Base-by-base conservation (phyloP, 2,329 filamentous ascomycete species). In the Phaeosphaeriaceae sp. region DNA sequence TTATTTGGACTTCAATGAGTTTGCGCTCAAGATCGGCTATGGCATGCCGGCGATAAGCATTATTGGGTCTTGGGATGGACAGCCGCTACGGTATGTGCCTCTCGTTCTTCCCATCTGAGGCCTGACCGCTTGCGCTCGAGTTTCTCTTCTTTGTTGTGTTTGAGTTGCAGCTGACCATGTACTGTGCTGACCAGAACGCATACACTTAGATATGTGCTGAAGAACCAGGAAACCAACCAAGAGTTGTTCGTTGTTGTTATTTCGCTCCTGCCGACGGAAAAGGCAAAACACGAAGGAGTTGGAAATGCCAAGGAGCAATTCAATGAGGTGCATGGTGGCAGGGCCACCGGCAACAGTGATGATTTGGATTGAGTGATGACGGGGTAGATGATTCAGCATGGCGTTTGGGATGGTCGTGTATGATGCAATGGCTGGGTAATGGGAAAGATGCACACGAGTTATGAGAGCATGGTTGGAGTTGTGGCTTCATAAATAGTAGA, bases 121-220 rank as follows among this genome's bases (percentile, higher is more conserved):
- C n/a, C n/a, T n/a, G n/a, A n/a, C n/a, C n/a, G n/a, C n/a, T n/a
- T n/a, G n/a, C n/a, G 70, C 69, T 9, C 54, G 76, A 18, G 73
- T 71, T 20, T 70, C 73, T 1, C 45, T 53, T 36, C 33, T n/a
- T n/a, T 32, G 74, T 36, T 72, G 33, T 46, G 29, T 33, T 37
- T 34, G 46, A 34, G 12, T 37, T 18, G 52, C 38, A 37, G 52
- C 57, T 60, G 52, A 61, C 42, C 16, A 20, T 2, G 33, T 46
- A 41, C 28, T 54, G 47, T 11, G 56, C 70, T 71, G 63, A 70
- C 64, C 82, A 84, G 89, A 80, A 88, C 89, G 79, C 90, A 95
- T 76, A 82, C 86, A 61, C 83, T 95, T 76, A 92, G 92, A 82
- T 97, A 97, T 75, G 90, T 95, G 50, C 82, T 97, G 67, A 93